Evolutionary conservation across 257 asterid species (phyloP).

Genomic region (Sherardia arvensis): DNA sequence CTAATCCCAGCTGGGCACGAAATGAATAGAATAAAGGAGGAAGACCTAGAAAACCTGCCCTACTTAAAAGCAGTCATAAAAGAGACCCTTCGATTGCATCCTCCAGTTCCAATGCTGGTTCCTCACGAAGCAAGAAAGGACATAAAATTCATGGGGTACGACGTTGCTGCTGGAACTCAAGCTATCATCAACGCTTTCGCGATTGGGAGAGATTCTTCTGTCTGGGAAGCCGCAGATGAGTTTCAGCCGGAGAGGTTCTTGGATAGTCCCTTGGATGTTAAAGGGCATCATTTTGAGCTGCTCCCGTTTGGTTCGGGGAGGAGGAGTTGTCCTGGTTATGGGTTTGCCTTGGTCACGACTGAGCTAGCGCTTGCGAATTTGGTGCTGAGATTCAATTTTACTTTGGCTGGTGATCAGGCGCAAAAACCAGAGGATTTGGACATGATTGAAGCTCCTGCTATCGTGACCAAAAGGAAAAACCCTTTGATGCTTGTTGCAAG

Average conservation of each 20-base stretch:
- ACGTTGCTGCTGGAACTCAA: conserved; percentile 25
- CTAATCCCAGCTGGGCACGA: not conserved
- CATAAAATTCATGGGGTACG: conserved; percentile 24
- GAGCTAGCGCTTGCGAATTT: conserved; percentile 43
- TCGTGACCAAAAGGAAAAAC: not conserved
- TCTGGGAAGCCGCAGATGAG: conserved; percentile 29
- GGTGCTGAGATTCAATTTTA: conserved; percentile 31
- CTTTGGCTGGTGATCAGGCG: conserved; percentile 26
- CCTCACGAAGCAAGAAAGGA: conserved; percentile 24
- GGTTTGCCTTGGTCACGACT: conserved; percentile 31
- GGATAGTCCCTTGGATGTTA: conserved; percentile 14
- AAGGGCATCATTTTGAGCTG: conserved; percentile 26
- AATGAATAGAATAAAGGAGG: conserved; percentile 8
- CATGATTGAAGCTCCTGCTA: not conserved
- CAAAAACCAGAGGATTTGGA: conserved; percentile 29
- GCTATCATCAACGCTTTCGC: conserved; percentile 44
- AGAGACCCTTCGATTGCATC: conserved; percentile 33
- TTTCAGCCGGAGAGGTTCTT: conserved; percentile 39
- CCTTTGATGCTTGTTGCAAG: not conserved
- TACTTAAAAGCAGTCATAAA: conserved; percentile 34
- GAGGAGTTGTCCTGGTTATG: conserved; percentile 41
- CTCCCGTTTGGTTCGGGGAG: conserved; percentile 42
- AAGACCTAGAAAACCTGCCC: conserved; percentile 24
- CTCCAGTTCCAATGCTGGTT: conserved; percentile 37
- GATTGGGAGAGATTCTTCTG: conserved; percentile 36